Percentiles rank a stretch among this genome's conserved stretches.
phyloP scores from a whole-genome alignment of 2,329 filamentous ascomycete genomes.

The Penicillium sp. region DNA sequence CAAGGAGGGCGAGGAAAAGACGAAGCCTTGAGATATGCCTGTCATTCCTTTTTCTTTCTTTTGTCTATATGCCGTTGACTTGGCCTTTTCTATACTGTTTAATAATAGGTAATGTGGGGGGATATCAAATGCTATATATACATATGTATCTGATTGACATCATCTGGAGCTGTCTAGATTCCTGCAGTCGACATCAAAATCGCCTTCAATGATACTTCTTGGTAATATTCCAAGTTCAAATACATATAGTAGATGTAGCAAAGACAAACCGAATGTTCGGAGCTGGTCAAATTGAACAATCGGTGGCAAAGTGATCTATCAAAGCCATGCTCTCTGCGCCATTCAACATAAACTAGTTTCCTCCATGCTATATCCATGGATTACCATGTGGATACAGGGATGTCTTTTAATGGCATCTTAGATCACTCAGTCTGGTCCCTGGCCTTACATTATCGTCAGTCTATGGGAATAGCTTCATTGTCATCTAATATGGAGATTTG shows the following conservation, averaged over 20 bases:
- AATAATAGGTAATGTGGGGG: constrained; percentile 2
- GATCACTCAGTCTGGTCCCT: too few relatives aligned
- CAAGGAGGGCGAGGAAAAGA: constrained; percentile 18
- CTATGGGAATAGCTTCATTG: too few relatives aligned
- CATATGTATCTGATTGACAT: not conserved
- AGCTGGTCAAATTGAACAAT: not conserved
- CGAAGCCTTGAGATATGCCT: not conserved
- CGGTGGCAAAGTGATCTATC: too few relatives aligned
- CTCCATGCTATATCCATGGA: not conserved
- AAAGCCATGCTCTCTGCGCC: too few relatives aligned
- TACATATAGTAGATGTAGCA: not conserved
- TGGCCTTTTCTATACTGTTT: not conserved
- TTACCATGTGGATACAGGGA: not conserved
- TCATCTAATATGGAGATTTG: too few relatives aligned
- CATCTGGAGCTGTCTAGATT: not conserved
- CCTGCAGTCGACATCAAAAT: not conserved
- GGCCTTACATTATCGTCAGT: too few relatives aligned
- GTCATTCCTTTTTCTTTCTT: not conserved
- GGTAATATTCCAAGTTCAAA: too few relatives aligned
- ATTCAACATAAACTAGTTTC: too few relatives aligned
- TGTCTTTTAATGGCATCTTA: too few relatives aligned
- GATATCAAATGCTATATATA: not conserved
- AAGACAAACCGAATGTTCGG: not conserved
- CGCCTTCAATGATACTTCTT: not conserved
- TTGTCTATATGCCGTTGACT: not conserved